Conservation (phyloP, 2,329 filamentous ascomycete species). For the Amauroascus verrucosus region DNA sequence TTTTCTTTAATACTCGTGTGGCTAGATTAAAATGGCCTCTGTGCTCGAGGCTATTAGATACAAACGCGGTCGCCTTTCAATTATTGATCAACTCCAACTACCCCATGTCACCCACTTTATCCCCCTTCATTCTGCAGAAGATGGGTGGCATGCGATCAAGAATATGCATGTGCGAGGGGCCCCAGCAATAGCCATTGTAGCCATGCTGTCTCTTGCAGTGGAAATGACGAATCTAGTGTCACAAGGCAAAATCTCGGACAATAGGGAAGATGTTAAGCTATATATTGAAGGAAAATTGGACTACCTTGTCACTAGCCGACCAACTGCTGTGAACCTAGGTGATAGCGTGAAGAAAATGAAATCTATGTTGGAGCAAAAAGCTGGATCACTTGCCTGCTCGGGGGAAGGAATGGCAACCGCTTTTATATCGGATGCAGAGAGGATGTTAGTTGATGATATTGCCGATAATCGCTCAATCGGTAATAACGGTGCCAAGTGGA, state of each 20-base stretch:
- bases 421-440: constrained; percentile 72
- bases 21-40: background rate
- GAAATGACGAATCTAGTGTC: constrained; percentile 52
- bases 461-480: constrained; percentile 82
- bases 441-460: constrained; percentile 78
- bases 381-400: constrained; percentile 26
- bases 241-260: constrained; percentile 34
- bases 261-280: constrained; percentile 51
- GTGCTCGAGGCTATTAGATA: constrained; percentile 53
- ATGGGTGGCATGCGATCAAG: constrained; percentile 57
- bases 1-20: no score
- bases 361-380: constrained; percentile 45
- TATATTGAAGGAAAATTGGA: constrained; percentile 69
- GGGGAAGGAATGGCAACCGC: constrained; percentile 48
- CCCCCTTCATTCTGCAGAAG: constrained; percentile 43
- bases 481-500: constrained; percentile 71
- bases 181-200: constrained; percentile 96
- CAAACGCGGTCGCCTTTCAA: constrained; percentile 44
- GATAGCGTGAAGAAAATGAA: constrained; percentile 81
- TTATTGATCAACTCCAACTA: constrained; percentile 54
- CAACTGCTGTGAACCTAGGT: constrained; percentile 87
- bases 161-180: constrained; percentile 61
- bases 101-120: constrained; percentile 51
- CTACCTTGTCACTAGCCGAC: constrained; percentile 78
- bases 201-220: constrained; percentile 75